Conservation (phyloP, 345 rosid genomes). For the Eucalyptus cloeziana region DNA sequence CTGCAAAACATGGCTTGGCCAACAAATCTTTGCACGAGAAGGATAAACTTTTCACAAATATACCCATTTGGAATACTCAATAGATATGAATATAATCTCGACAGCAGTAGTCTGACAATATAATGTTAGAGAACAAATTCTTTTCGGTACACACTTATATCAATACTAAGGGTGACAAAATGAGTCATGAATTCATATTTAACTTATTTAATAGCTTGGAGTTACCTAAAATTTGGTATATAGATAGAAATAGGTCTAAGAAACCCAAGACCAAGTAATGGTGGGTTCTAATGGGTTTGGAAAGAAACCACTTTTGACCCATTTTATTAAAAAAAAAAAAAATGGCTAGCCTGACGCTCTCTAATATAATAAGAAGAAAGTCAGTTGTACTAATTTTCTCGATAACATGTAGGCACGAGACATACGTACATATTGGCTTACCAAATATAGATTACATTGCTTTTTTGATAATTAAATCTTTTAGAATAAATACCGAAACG, state of each 20-base stretch:
- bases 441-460: not conserved
- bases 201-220: not conserved
- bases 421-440: not conserved
- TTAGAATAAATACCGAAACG: not conserved
- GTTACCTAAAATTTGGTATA: not conserved
- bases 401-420: not conserved
- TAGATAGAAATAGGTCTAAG: not conserved
- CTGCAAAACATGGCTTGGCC: not conserved
- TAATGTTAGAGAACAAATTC: rapidly evolving
- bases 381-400: not conserved
- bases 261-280: not conserved
- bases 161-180: rapidly evolving
- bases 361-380: not conserved
- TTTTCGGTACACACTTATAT: not conserved
- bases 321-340: not conserved
- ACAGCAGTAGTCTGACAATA: rapidly evolving
- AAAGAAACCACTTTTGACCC: not conserved
- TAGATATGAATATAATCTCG: not conserved
- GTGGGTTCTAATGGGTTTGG: not conserved
- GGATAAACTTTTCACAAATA: not conserved
- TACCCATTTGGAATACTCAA: not conserved
- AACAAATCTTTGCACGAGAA: not conserved
- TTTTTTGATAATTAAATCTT: not conserved
- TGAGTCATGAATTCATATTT: not conserved
- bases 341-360: not conserved